Evolutionary conservation across 352 stramenopile species (phyloP).

Genomic region (Phytopythium cucurbitacearum): DNA sequence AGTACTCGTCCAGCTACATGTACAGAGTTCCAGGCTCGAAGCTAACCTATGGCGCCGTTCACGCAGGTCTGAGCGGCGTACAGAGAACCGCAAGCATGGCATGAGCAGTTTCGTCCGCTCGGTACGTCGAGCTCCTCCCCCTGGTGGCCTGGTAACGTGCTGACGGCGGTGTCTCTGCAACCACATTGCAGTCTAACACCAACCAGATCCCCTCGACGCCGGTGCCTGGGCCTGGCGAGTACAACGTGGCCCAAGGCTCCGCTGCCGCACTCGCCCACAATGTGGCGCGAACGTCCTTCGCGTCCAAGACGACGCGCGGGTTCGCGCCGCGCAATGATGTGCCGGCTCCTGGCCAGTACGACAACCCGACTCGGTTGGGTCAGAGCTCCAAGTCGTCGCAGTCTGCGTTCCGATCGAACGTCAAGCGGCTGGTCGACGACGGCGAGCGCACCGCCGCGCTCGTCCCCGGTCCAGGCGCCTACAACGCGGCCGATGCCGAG

Average conservation of each 20-base stretch:
- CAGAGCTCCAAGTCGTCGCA: conserved; percentile 19
- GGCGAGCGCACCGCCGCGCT: conserved; percentile 21
- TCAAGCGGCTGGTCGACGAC: conserved; percentile 32
- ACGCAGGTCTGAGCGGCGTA: conserved; percentile 32
- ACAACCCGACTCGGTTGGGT: conserved; percentile 54
- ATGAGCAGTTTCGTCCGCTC: conserved; percentile 62
- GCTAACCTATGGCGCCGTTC: not conserved
- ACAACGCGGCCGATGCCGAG: conserved; percentile 65
- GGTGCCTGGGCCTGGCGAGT: conserved; percentile 44
- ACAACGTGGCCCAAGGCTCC: conserved; percentile 40
- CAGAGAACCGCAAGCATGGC: conserved; percentile 62
- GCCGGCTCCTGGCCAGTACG: conserved; percentile 65
- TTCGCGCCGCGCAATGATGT: conserved; percentile 39
- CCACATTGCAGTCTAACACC: conserved; percentile 17
- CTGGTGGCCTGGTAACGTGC: not conserved
- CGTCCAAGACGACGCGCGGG: conserved; percentile 53
- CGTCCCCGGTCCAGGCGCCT: conserved; percentile 52
- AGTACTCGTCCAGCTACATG: conserved; percentile 15
- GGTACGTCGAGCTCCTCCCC: conserved; percentile 15
- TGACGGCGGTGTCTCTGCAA: conserved; percentile 1
- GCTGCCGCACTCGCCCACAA: conserved; percentile 38
- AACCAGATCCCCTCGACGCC: conserved; percentile 24
- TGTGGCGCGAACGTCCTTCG: conserved; percentile 53
- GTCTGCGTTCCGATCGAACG: conserved; percentile 63
- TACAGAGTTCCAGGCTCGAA: not conserved